Conservation (phyloP, 257 asterid genomes). For the Solanum paucissectum region DNA sequence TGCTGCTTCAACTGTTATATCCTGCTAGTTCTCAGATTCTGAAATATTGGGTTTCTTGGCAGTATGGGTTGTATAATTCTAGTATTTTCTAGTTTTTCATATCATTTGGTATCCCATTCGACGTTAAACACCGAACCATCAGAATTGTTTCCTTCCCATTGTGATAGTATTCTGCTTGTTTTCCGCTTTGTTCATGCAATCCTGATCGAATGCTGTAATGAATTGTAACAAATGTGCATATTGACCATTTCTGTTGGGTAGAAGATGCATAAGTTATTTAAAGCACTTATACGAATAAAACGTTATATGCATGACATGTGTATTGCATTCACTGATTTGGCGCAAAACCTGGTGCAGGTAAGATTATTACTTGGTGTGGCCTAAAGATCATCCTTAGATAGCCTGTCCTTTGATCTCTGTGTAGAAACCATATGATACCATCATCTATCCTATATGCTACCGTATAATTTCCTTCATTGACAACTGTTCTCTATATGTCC, state of each 20-base stretch:
- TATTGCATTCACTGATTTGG: neutral
- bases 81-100: neutral
- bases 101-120: neutral
- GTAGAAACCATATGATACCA: neutral
- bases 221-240: neutral
- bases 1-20: neutral
- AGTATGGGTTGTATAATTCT: neutral
- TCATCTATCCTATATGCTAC: neutral
- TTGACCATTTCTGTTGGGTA: neutral
- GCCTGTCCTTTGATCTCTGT: neutral
- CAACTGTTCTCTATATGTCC: neutral
- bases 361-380: neutral
- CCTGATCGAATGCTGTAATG: neutral
- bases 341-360: neutral
- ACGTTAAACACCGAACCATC: neutral
- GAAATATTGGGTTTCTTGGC: neutral
- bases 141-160: neutral
- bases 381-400: neutral
- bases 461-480: neutral
- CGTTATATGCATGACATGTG: neutral
- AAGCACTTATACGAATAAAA: neutral
- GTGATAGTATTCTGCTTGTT: neutral
- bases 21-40: neutral
- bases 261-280: neutral
- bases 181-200: neutral